A percentile compares a stretch with the other conserved stretches of the same genome.
These are phyloP conservation scores for Trichothecium sympodiale DNA, from an alignment of 2,329 filamentous ascomycete genomes.

Conservation along the genomic window DNA sequence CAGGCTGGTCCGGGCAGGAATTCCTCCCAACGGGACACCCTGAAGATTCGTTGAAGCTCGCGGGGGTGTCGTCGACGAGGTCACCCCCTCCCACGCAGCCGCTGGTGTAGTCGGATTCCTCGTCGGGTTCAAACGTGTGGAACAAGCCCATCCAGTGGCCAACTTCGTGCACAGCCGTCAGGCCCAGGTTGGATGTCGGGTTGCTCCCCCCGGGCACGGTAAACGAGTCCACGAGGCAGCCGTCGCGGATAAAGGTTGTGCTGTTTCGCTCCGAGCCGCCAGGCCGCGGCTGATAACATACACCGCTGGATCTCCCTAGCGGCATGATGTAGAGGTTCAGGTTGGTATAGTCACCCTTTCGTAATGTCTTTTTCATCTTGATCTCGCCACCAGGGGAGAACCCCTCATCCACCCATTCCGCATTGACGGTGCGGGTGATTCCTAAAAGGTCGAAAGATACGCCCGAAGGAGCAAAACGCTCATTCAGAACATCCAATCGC, in stretches of 20 bases:
- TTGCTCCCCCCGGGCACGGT: constrained; percentile 22
- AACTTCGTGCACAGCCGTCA: constrained; percentile 22
- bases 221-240: constrained; percentile 23
- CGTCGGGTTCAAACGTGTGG: constrained; percentile 31
- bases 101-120: too few species aligned
- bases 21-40: constrained; percentile 18
- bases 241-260: constrained; percentile 22
- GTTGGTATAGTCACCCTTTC: constrained; percentile 22
- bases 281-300: constrained; percentile 33
- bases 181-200: constrained; percentile 18
- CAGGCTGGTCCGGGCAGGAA: constrained; percentile 13
- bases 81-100: constrained; percentile 21
- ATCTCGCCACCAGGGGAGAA: constrained; percentile 6
- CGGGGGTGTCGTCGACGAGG: constrained; percentile 25
- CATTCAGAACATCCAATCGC: constrained; percentile 15
- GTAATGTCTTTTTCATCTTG: constrained; percentile 28
- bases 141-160: constrained; percentile 33
- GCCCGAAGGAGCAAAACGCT: constrained; percentile 9
- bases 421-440: constrained; percentile 12
- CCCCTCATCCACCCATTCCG: constrained; percentile 12
- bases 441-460: constrained; percentile 14
- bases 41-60: constrained; percentile 13
- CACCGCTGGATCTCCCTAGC: constrained; percentile 26
- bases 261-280: constrained; percentile 14
- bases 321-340: constrained; percentile 30